Base-by-base conservation (phyloP, 2,329 filamentous ascomycete species). In the Ceratocystis variospora region DNA sequence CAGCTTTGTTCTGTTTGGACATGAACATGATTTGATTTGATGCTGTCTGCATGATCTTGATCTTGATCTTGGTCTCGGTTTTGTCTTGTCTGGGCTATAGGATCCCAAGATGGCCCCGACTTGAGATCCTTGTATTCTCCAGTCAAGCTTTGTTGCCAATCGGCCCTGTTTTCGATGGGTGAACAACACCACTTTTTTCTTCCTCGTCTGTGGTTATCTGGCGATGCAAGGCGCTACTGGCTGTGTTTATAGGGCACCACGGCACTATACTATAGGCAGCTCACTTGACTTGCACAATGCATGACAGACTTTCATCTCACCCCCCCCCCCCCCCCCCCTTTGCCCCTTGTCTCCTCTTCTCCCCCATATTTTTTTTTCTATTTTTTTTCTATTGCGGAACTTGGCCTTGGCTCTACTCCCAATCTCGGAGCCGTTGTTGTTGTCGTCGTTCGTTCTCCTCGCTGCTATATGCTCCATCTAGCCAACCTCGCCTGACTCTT, bases 401-500 rank as follows among this genome's bases (percentile, higher is more conserved):
- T 4, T 41, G 37, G 37, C 37, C 37, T 41, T 41, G 37, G 37
- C 37, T 41, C 10, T 5, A 15, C 37, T 41, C 8, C 10, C 50
- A 19, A 55, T 55, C n/a, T 55, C 50, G 50, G 50, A 55, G 50
- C 50, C 50, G 50, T 55, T 17, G 48, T 53, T 25, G 48, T 53
- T 25, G 48, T 19, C 48, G 7, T 19, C 22, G 6, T 25, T 53
- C 48, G 50, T 55, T 55, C 22, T 22, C 46, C 19, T 48, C 46
- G 37, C 10, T 48, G 46, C 19, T 15, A 48, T 48, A 48, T 19
- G 46, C 46, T 15, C 50, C 12, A 41, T 41, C 50, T 15, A 19
- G 28, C 25, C 50, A 28, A 8, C 19, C 25, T 55, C 25, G 50
- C 12, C 12, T 25, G 50, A 25, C 69, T 82, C 83, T 73, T 77